Percentiles rank a stretch among this genome's conserved stretches.
Conservation (phyloP, 2,329 filamentous ascomycete species). For the Bipolaris sorokiniana region DNA sequence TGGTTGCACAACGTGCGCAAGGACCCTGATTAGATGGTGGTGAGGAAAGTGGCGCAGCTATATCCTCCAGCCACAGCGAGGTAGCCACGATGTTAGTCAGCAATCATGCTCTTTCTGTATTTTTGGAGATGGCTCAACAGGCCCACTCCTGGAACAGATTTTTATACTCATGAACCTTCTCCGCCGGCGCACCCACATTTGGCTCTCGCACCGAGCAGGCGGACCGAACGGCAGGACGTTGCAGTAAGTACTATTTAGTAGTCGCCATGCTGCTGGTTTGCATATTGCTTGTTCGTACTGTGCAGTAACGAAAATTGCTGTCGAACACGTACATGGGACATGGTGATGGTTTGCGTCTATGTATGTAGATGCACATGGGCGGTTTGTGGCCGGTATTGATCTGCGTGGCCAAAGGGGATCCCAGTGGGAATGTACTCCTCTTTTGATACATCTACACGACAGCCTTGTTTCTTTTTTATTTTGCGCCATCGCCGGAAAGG, state of each 20-base stretch:
- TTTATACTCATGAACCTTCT: not conserved
- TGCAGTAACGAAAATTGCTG: not conserved
- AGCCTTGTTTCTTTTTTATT: not conserved
- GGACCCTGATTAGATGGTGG: not conserved
- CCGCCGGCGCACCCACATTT: not conserved
- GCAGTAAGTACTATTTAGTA: not conserved
- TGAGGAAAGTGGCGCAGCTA: not conserved
- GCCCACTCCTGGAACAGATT: not conserved
- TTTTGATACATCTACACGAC: not conserved
- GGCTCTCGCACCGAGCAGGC: not conserved
- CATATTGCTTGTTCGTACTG: not conserved
- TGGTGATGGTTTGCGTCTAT: not conserved
- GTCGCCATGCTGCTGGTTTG: not conserved
- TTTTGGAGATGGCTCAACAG: not conserved
- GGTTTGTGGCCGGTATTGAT: not conserved
- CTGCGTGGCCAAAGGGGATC: not conserved
- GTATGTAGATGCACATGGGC: not conserved
- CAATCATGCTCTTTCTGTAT: not conserved
- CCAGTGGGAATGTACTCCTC: not conserved
- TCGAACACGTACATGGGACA: not conserved
- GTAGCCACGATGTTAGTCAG: not conserved
- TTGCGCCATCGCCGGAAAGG: not conserved
- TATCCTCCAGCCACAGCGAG: not conserved
- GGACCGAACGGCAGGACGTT: not conserved
- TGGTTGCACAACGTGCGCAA: not conserved